Evolutionary conservation across 306 rosid genomes (phyloP).

Genomic region (Vigna reflexopilosa): DNA sequence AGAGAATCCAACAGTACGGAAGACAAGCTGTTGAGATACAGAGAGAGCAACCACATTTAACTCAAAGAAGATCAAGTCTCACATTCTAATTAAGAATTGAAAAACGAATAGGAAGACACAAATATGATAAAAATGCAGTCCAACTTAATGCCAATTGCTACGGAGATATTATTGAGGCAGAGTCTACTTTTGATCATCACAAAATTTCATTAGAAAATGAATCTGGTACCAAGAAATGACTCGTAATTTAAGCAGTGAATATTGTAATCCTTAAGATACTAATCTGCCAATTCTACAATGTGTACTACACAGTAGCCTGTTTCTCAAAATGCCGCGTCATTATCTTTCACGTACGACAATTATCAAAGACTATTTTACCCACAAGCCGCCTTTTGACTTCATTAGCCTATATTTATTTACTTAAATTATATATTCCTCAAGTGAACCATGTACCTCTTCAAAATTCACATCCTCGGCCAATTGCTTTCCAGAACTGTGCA

Average conservation of each 20-base stretch:
- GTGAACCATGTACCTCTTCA: constrained; percentile 61
- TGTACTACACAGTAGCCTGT: constrained; percentile 5
- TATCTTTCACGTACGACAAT: constrained; percentile 11
- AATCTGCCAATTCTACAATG: not conserved
- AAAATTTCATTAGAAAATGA: constrained; percentile 24
- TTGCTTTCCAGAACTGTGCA: constrained; percentile 82
- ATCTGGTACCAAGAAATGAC: constrained; percentile 18
- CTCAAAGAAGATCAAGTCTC: constrained; percentile 38
- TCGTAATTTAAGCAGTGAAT: constrained; percentile 26
- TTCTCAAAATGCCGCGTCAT: constrained; percentile 22
- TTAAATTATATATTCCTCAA: constrained; percentile 5
- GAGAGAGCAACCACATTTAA: constrained; percentile 42
- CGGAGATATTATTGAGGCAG: constrained; percentile 5
- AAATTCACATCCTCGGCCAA: constrained; percentile 88
- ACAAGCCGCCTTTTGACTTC: not conserved
- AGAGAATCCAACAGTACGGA: constrained; percentile 95
- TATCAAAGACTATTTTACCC: not conserved
- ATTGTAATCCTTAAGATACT: constrained; percentile 27
- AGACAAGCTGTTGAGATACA: constrained; percentile 77
- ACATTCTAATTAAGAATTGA: constrained; percentile 22
- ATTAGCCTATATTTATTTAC: constrained; percentile 3
- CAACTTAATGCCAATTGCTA: constrained; percentile 6
- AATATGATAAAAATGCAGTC: constrained; percentile 18
- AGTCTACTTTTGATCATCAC: constrained; percentile 7
- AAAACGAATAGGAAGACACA: constrained; percentile 1